Evolutionary conservation across 2,329 filamentous ascomycete species (phyloP).

Genomic region (Dactylellina drechsleri): DNA sequence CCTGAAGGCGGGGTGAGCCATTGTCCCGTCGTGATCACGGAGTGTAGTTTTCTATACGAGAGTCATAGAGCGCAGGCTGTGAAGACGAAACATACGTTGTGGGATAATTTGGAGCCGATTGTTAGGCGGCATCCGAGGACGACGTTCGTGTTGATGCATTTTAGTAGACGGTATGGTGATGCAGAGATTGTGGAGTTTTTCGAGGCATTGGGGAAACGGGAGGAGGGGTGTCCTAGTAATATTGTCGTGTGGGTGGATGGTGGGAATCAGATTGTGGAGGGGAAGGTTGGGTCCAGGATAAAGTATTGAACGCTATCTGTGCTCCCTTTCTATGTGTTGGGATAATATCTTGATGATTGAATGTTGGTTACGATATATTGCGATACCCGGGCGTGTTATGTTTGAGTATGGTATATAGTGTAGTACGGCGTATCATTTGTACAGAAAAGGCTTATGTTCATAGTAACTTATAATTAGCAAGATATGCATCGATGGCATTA

Average conservation of each 20-base stretch:
- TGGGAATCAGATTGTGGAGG: slow-evolving; percentile 30
- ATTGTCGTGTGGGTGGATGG: slow-evolving; percentile 66
- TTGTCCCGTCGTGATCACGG: slow-evolving; percentile 63
- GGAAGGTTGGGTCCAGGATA: too few relatives aligned
- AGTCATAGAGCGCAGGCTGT: slow-evolving; percentile 64
- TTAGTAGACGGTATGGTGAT: slow-evolving; percentile 65
- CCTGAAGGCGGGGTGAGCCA: slow-evolving; percentile 21
- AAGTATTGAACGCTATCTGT: too few relatives aligned
- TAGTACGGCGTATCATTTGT: too few relatives aligned
- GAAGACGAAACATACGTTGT: slow-evolving; percentile 66
- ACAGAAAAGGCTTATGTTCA: too few relatives aligned
- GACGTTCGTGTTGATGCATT: slow-evolving; percentile 66
- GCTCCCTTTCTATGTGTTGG: too few relatives aligned
- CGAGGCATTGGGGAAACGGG: slow-evolving; percentile 60
- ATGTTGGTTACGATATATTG: too few relatives aligned
- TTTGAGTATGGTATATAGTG: too few relatives aligned
- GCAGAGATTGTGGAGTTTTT: slow-evolving; percentile 64
- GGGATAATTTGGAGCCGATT: slow-evolving; percentile 64
- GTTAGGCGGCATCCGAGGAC: slow-evolving; percentile 63
- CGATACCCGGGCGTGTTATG: too few relatives aligned
- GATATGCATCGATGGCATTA: too few relatives aligned
- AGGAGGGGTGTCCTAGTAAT: slow-evolving; percentile 63
- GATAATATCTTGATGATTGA: too few relatives aligned
- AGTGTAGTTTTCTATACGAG: slow-evolving; percentile 66
- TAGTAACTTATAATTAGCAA: too few relatives aligned